Evolutionary conservation across 1,284 basidiomycete genomes (phyloP).

Genomic region (Tranzscheliella williamsii): DNA sequence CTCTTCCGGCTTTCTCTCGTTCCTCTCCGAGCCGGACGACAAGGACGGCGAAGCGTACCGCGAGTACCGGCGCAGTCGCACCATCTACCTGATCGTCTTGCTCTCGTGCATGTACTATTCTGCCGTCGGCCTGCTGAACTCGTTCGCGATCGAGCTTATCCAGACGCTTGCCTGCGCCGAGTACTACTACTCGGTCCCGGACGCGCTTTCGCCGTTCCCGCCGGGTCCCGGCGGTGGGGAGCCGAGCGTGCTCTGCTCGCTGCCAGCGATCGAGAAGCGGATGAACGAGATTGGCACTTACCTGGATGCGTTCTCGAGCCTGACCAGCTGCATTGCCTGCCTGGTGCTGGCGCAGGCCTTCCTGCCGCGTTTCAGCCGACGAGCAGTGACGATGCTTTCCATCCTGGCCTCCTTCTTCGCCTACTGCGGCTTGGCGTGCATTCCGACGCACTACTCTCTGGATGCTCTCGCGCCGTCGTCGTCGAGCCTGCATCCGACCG

Average conservation of each 20-base stretch:
- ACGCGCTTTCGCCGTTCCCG: not conserved
- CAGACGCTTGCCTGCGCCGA: constrained; percentile 30
- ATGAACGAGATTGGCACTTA: constrained; percentile 14
- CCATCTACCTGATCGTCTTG: constrained; percentile 10
- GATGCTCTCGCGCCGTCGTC: constrained; percentile 10
- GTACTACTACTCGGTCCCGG: constrained; percentile 18
- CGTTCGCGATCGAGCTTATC: constrained; percentile 12
- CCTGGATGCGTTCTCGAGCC: constrained; percentile 1
- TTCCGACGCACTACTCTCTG: constrained; percentile 34
- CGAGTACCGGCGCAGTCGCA: constrained; percentile 8
- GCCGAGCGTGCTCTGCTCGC: constrained; percentile 15
- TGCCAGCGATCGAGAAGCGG: constrained; percentile 18
- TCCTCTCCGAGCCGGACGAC: constrained; percentile 29
- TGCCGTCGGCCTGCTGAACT: constrained; percentile 6
- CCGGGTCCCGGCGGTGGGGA: constrained; percentile 12
- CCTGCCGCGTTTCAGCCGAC: constrained; percentile 15
- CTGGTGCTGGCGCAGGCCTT: constrained; percentile 12
- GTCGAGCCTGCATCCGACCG: constrained; percentile 17
- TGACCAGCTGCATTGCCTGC: constrained; percentile 5
- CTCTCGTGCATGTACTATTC: constrained; percentile 5
- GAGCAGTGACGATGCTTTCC: not conserved
- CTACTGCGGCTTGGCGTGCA: not conserved
- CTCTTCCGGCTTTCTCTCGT: constrained; percentile 30
- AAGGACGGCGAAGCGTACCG: constrained; percentile 14
- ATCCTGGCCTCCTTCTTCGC: not conserved